phyloP scores from a whole-genome alignment of 2,329 filamentous ascomycete genomes.

The Drechslerella dactyloides region DNA sequence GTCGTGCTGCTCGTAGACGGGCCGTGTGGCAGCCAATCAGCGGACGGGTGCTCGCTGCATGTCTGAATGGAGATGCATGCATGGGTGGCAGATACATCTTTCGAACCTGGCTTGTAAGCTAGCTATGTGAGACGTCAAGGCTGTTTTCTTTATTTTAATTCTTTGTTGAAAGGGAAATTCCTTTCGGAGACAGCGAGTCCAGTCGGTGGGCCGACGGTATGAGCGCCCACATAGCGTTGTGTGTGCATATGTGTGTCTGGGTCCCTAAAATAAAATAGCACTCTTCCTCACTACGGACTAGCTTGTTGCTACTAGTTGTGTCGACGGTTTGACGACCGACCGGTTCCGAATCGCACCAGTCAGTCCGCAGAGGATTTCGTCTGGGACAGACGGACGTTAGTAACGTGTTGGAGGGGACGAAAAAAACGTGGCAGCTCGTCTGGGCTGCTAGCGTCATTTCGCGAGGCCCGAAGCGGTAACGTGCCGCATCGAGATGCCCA shows the following conservation, averaged over 20 bases:
- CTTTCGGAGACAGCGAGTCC: slow-evolving; percentile 1
- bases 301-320: background rate
- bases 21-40: slow-evolving; percentile 11
- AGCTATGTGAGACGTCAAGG: background rate
- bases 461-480: slow-evolving; percentile 28
- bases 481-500: slow-evolving; percentile 31
- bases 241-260: background rate
- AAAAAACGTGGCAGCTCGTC: slow-evolving; percentile 50
- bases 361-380: too few species aligned
- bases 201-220: too few species aligned
- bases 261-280: background rate
- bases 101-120: background rate
- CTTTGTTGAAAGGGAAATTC: background rate
- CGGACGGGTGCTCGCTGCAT: slow-evolving; percentile 12
- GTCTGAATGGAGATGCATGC: background rate
- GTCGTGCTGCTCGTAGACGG: slow-evolving; percentile 41
- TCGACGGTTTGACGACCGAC: slow-evolving; percentile 1
- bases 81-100: background rate
- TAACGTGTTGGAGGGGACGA: background rate
- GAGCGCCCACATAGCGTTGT: too few species aligned
- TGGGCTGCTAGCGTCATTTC: slow-evolving; percentile 28
- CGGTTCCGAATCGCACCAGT: background rate
- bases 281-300: background rate
- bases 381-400: background rate
- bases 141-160: background rate